Conservation (phyloP, 2,329 filamentous ascomycete genomes). For the Fusarium torulosum region DNA sequence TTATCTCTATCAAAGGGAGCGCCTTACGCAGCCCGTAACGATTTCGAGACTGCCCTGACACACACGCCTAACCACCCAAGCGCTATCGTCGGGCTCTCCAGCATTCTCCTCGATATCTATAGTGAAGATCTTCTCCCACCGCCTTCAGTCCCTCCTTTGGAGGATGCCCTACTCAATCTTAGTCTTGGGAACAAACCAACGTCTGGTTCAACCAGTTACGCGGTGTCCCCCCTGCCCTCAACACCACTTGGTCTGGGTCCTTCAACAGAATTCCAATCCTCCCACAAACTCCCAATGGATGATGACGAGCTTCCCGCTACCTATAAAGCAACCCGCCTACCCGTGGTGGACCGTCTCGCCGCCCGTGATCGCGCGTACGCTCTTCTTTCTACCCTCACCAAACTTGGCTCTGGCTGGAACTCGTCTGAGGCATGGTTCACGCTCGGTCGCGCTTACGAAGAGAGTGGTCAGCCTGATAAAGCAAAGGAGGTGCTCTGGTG, state of each 20-base stretch:
- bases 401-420: constrained; percentile 90
- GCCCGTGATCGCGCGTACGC: constrained; percentile 90
- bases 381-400: constrained; percentile 84
- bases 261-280: constrained; percentile 37
- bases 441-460: constrained; percentile 87
- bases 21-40: constrained; percentile 76
- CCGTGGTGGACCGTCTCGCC: constrained; percentile 84
- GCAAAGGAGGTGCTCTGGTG: constrained; percentile 96
- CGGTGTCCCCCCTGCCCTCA: constrained; percentile 53
- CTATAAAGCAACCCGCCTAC: constrained; percentile 72
- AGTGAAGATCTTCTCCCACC: constrained; percentile 73
- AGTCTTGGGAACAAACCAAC: constrained; percentile 5
- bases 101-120: constrained; percentile 89
- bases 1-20: constrained; percentile 72
- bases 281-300: constrained; percentile 41
- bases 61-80: constrained; percentile 83
- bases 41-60: constrained; percentile 86
- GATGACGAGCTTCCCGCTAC: constrained; percentile 62
- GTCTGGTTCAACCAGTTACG: constrained; percentile 15
- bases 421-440: constrained; percentile 93
- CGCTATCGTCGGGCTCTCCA: constrained; percentile 85
- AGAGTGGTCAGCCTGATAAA: constrained; percentile 86
- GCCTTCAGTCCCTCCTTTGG: constrained; percentile 63
- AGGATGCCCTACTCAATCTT: constrained; percentile 31
- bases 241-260: constrained; percentile 62